Percentiles rank a stretch among this genome's conserved stretches.
phyloP scores from a whole-genome alignment of 495 filamentous ascomycete species.

The Acidomyces sp. region DNA sequence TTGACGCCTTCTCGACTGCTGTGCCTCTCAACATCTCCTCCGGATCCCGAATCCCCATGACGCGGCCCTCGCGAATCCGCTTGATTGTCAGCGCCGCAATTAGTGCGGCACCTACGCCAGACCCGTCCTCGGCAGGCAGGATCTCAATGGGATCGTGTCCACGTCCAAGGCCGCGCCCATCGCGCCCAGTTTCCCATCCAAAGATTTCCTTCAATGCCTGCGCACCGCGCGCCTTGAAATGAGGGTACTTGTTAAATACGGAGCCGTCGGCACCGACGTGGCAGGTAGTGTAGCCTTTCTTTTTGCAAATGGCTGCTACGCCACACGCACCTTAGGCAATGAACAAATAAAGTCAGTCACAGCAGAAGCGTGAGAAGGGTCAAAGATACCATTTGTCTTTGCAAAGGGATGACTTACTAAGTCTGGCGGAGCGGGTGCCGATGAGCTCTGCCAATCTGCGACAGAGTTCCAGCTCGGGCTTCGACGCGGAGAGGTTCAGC shows the following conservation, averaged over 20 bases:
- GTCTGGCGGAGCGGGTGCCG: constrained; percentile 81
- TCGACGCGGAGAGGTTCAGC: constrained; percentile 52
- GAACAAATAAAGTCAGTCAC: too few relatives aligned
- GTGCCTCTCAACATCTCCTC: constrained; percentile 32
- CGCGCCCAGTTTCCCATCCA: constrained; percentile 63
- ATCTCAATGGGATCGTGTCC: constrained; percentile 64
- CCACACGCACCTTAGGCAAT: constrained; percentile 49
- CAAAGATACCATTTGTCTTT: not conserved
- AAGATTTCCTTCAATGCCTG: constrained; percentile 84
- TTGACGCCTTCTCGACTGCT: constrained; percentile 1
- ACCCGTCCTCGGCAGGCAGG: constrained; percentile 81
- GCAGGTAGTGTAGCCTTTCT: constrained; percentile 76
- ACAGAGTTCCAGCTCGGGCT: constrained; percentile 70
- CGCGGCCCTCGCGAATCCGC: constrained; percentile 63
- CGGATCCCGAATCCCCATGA: constrained; percentile 63
- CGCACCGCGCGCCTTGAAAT: constrained; percentile 87
- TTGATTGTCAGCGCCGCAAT: constrained; percentile 90
- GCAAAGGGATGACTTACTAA: constrained; percentile 38
- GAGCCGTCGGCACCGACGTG: constrained; percentile 93
- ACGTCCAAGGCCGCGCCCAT: constrained; percentile 39
- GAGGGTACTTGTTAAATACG: constrained; percentile 96
- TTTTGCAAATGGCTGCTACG: constrained; percentile 87
- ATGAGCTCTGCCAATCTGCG: constrained; percentile 85
- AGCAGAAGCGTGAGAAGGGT: too few relatives aligned
- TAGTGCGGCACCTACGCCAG: constrained; percentile 87